Percentiles rank a stretch among this genome's conserved stretches.
Conservation (phyloP, 1,139 yeast genomes). For the Kodamaea alishanica region DNA sequence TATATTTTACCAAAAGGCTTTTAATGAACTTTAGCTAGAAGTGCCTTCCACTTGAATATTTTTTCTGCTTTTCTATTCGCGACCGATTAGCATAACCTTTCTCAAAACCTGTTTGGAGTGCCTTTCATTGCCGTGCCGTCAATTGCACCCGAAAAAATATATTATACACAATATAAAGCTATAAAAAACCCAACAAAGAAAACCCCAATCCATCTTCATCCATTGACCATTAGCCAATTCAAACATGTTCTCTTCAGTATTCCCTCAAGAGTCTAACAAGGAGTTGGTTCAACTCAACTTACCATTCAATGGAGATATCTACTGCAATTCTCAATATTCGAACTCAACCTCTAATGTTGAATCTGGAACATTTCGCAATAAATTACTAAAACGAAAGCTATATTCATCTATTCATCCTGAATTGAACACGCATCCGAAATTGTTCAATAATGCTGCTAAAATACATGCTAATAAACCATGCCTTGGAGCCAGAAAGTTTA, state of each 20-base stretch:
- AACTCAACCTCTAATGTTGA: slow-evolving; percentile 1
- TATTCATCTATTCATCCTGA: slow-evolving; percentile 15
- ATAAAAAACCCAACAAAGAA: no score
- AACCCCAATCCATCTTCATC: no score
- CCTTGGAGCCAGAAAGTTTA: slow-evolving; percentile 29
- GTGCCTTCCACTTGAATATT: no score
- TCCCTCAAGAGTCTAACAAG: slow-evolving; percentile 4
- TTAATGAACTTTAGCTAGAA: no score
- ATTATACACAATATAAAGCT: no score
- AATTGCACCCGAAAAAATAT: no score
- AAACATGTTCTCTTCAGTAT: not conserved
- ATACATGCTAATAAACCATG: slow-evolving; percentile 23
- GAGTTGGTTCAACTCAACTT: slow-evolving; percentile 4
- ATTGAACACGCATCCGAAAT: slow-evolving; percentile 27
- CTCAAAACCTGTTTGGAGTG: no score
- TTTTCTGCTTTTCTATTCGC: no score
- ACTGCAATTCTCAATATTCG: slow-evolving; percentile 2
- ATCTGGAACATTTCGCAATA: slow-evolving; percentile 6
- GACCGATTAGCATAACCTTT: no score
- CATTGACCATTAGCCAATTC: no score
- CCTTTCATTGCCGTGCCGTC: no score
- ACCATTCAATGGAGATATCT: slow-evolving; percentile 5
- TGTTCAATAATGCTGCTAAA: slow-evolving; percentile 23
- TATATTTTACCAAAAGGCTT: no score
- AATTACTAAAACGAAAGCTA: slow-evolving; percentile 1